A percentile compares a stretch with the other conserved stretches of the same genome.
Evolutionary conservation across 2,329 filamentous ascomycete genomes (phyloP).

Genomic region (Calonectria crousiana): DNA sequence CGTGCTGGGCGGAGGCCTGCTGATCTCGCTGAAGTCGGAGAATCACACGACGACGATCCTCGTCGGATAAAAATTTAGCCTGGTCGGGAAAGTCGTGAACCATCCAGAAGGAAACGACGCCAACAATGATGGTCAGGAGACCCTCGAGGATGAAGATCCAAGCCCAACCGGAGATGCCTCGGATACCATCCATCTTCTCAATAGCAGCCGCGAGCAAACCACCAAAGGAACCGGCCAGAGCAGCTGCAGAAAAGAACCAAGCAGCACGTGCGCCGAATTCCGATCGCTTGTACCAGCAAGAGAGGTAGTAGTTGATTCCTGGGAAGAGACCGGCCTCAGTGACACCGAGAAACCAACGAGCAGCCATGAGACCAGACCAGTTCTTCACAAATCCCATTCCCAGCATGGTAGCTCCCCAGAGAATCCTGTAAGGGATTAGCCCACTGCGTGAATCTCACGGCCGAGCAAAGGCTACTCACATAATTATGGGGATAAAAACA

Average conservation of each 20-base stretch:
- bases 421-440: slow-evolving; percentile 56
- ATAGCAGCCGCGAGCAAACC: slow-evolving; percentile 81
- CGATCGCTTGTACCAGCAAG: slow-evolving; percentile 84
- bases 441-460: neutral
- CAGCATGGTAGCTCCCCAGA: slow-evolving; percentile 78
- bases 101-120: slow-evolving; percentile 78
- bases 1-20: slow-evolving; percentile 80
- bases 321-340: slow-evolving; percentile 83
- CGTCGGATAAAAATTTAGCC: slow-evolving; percentile 77
- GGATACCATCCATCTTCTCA: slow-evolving; percentile 75
- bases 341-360: slow-evolving; percentile 78
- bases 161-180: slow-evolving; percentile 67
- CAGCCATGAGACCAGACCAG: slow-evolving; percentile 74
- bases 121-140: slow-evolving; percentile 76
- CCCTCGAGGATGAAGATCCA: slow-evolving; percentile 81
- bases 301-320: slow-evolving; percentile 83
- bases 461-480: slow-evolving; percentile 63
- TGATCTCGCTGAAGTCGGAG: slow-evolving; percentile 77
- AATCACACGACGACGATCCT: slow-evolving; percentile 79
- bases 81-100: slow-evolving; percentile 86
- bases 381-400: slow-evolving; percentile 76
- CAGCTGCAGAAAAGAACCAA: slow-evolving; percentile 87
- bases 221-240: slow-evolving; percentile 82
- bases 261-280: slow-evolving; percentile 86
- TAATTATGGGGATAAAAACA: slow-evolving; percentile 85